Percentiles rank a stretch among this genome's conserved stretches.
phyloP scores from a whole-genome alignment of 176 grass and related monocot genomes.

The Triticum monococcum region DNA sequence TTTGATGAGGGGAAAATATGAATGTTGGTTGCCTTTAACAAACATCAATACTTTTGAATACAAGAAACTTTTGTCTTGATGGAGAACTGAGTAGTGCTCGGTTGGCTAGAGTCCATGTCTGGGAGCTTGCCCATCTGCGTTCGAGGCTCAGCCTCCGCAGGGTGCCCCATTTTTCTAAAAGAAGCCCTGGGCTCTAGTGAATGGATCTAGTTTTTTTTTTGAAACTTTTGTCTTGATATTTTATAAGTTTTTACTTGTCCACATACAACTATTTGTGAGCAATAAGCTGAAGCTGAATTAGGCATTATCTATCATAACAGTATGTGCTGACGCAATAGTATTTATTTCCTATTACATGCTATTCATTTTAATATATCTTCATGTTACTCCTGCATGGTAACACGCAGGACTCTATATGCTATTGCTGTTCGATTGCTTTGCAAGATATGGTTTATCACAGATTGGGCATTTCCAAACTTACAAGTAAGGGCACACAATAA shows the following conservation, averaged over 20 bases:
- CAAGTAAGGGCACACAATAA: slow-evolving; percentile 69
- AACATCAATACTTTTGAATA: background rate
- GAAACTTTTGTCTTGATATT: background rate
- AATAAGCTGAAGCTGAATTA: background rate
- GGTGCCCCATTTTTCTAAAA: background rate
- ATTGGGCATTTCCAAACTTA: slow-evolving; percentile 83
- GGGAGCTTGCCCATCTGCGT: background rate
- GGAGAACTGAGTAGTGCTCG: background rate
- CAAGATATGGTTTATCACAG: slow-evolving; percentile 73
- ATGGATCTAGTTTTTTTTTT: no score
- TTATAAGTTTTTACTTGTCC: background rate
- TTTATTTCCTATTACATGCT: background rate
- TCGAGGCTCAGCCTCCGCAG: background rate
- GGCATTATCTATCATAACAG: background rate
- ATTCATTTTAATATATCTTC: background rate
- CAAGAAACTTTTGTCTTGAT: background rate
- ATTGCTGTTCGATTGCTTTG: slow-evolving; percentile 84
- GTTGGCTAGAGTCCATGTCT: background rate
- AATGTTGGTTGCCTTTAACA: background rate
- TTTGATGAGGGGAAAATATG: background rate
- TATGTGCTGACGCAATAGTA: background rate
- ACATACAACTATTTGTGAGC: background rate
- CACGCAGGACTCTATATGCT: slow-evolving; percentile 61
- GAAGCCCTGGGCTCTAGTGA: background rate
- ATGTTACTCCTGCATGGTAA: slow-evolving; percentile 4